Base-by-base conservation (phyloP, 768 basidiomycete species). In the Calocera viscosa region DNA sequence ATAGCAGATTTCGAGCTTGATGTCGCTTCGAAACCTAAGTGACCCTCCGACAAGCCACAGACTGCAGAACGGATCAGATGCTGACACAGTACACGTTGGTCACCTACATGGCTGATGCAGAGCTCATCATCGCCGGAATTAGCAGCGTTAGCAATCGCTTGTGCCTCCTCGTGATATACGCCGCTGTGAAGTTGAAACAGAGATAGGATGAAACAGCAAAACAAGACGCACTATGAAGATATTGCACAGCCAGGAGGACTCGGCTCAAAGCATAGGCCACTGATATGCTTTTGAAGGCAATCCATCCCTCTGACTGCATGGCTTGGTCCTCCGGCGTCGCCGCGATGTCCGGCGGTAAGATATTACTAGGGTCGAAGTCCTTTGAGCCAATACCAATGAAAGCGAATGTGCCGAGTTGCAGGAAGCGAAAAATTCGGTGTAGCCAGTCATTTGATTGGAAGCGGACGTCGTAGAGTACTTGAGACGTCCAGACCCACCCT, bases 401-500 rank as follows among this genome's bases (percentile, higher is more conserved):
- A 32, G 43, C 47, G 66, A 67, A 67, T 8, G 53, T 24, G 53
- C 34, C 28, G 16, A 67, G 39, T 24, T 67, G n/a, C 19, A 63
- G 30, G 66, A 63, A 63, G 22, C 28, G 33, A 35, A 67, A 67
- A 16, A 53, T 28, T 28, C 66, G 60, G 28, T 67, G 66, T 28
- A 67, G 53, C 66, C 66, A 67, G 35, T 67, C 66, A n/a, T 43
- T 49, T 14, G 43, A 24, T 5, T 35, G 66, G 38, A 67, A 67
- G n/a, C 53, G 66, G n/a, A 67, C 60, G 34, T 67, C 53, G 53
- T 67, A 67, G 30, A 53, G 32, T 17, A 35, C 35, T 22, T 67
- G 66, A 24, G 35, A 28, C 14, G 66, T 53, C 66, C 66, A 67
- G n/a, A 67, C 39, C 66, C 49, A 67, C 66, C n/a, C n/a, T n/a